Percentiles rank a stretch among this genome's conserved stretches.
Conservation (phyloP, 345 rosid species). For the Moricandia arvensis region DNA sequence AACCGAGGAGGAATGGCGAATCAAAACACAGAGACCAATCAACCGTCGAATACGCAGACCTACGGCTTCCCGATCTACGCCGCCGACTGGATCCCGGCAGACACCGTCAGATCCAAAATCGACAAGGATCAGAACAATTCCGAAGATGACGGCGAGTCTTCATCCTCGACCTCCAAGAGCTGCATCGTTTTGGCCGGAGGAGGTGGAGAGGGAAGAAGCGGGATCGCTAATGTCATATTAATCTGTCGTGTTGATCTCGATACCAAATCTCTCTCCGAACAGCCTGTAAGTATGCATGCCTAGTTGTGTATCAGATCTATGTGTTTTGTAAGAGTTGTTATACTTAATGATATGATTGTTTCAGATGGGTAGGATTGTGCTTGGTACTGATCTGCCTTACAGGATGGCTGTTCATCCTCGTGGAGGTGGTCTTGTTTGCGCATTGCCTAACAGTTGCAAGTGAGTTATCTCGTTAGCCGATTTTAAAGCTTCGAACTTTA, state of each 20-base stretch:
- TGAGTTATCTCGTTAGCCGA: constrained; percentile 12
- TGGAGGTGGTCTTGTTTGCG: constrained; percentile 76
- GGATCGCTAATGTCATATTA: constrained; percentile 75
- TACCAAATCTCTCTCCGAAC: constrained; percentile 58
- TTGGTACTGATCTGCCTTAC: constrained; percentile 76
- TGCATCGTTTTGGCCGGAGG: constrained; percentile 72
- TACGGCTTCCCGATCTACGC: constrained; percentile 86
- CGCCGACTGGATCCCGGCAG: constrained; percentile 66
- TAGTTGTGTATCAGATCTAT: not conserved
- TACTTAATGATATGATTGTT: not conserved
- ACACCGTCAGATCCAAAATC: constrained; percentile 43
- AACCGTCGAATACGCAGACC: constrained; percentile 45
- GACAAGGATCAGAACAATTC: constrained; percentile 22
- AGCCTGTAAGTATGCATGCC: constrained; percentile 55
- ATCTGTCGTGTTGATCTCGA: constrained; percentile 52
- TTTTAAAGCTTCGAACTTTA: not conserved
- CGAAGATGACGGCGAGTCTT: constrained; percentile 18
- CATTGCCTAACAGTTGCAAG: constrained; percentile 74
- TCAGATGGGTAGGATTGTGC: constrained; percentile 53
- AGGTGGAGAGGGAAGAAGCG: constrained; percentile 83
- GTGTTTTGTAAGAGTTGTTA: not conserved
- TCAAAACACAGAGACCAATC: not conserved
- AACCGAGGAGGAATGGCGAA: constrained; percentile 30
- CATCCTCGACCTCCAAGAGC: constrained; percentile 5
- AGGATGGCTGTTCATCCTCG: constrained; percentile 80